Base-by-base conservation (phyloP, 169 alveolate species). In the Plasmodium chabaudi region DNA sequence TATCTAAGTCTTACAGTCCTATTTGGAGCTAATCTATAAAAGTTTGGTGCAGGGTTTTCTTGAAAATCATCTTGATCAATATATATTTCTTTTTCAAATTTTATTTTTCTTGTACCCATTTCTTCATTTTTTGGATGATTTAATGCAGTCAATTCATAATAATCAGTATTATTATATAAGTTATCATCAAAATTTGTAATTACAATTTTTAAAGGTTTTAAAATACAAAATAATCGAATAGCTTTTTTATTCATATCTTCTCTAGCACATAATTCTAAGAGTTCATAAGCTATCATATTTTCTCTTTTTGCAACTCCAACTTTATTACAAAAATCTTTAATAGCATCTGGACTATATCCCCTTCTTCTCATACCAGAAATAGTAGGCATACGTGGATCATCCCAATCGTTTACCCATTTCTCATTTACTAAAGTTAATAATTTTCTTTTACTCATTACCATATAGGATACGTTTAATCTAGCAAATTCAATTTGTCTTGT, bases 361-460 rank as follows among this genome's bases (percentile, higher is more conserved):
- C 99, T 96, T 49, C 99, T 94, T 57, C 98, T 95, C 68, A 98
- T 92, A 25, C 99, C 99, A 19, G 98, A 94, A 12, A 99, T 93
- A n/a, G 99, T 98, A 10, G 98, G 98, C 97, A 98, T 94, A 64
- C 99, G 94, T 9, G 99, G 99, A 90, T 98, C 99, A 84, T 98
- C 99, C 99, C 99, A 99, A 17, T 99, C 99, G 5, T 94, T 89
- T 19, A 98, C 99, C 34, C 92, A 51, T 51, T 96, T 96, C 34
- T 94, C 97, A 49, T 96, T 95, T 2, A 99, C 99, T 59, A 99
- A 87, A 27, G 97, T 94, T 17, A 97, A 93, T 39, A 99, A 94
- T 92, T 77, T 82, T 95, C 99, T 94, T 92, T 99, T 99, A 77
- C 99, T 95, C 87, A 98, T 96, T 17, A 99, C 98, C 71, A 97